These are phyloP conservation scores for Blepharisma japonicum DNA, from an alignment of 73 alveolate genomes.

Conservation along the genomic window DNA sequence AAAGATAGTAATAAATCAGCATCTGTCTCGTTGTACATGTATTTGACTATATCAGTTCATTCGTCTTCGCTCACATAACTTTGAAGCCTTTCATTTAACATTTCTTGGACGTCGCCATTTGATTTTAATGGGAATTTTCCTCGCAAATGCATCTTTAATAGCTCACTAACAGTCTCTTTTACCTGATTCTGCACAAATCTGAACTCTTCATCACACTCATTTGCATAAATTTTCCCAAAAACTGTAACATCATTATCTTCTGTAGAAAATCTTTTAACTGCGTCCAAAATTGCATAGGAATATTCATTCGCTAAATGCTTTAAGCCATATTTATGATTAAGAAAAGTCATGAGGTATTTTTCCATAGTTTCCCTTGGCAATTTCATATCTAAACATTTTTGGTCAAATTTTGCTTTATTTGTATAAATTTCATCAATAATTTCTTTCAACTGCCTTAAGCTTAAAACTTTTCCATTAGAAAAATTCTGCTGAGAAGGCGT, in stretches of 20 bases:
- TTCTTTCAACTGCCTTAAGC: slow-evolving; percentile 76
- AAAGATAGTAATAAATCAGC: slow-evolving; percentile 53
- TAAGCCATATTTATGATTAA: slow-evolving; percentile 92
- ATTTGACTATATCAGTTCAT: slow-evolving; percentile 90
- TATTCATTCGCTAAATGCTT: slow-evolving; percentile 90
- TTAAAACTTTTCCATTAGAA: slow-evolving; percentile 41
- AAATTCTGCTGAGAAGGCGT: slow-evolving; percentile 1
- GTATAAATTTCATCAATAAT: slow-evolving; percentile 84
- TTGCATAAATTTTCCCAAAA: slow-evolving; percentile 93
- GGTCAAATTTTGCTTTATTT: slow-evolving; percentile 77
- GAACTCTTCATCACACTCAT: slow-evolving; percentile 97
- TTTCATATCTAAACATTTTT: slow-evolving; percentile 83
- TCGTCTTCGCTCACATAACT: slow-evolving; percentile 89
- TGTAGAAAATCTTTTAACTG: slow-evolving; percentile 73
- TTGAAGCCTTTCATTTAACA: slow-evolving; percentile 60
- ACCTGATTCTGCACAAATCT: slow-evolving; percentile 87
- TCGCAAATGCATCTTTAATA: slow-evolving; percentile 68
- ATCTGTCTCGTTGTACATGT: slow-evolving; percentile 93
- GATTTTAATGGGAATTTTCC: slow-evolving; percentile 79
- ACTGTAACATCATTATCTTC: slow-evolving; percentile 94
- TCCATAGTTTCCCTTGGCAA: slow-evolving; percentile 97
- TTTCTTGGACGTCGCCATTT: slow-evolving; percentile 77
- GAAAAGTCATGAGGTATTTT: slow-evolving; percentile 90
- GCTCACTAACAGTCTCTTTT: slow-evolving; percentile 87
- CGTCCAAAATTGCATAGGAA: slow-evolving; percentile 91